Evolutionary conservation across 331 rosid species (phyloP).

Genomic region (Quercus tomentella): DNA sequence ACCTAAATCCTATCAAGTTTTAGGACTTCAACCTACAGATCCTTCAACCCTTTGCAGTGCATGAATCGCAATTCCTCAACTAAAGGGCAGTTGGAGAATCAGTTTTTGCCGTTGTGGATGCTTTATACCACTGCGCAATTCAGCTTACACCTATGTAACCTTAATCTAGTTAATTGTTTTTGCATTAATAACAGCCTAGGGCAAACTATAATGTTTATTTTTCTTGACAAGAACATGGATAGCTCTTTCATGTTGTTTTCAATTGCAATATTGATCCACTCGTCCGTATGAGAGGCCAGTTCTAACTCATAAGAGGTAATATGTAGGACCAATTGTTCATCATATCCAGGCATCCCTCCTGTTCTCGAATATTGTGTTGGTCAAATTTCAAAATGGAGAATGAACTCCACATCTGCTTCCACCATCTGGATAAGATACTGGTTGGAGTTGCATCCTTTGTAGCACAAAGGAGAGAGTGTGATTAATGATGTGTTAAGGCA

Average conservation of each 20-base stretch:
- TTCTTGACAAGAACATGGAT: slow-evolving; percentile 18
- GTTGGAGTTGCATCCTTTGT: slow-evolving; percentile 40
- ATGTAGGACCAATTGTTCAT: slow-evolving; percentile 24
- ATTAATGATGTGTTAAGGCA: slow-evolving; percentile 33
- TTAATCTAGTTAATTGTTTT: slow-evolving; percentile 29
- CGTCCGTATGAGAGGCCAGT: too few species aligned
- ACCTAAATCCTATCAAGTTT: slow-evolving; percentile 34
- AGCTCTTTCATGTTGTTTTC: slow-evolving; percentile 42
- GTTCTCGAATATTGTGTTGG: slow-evolving; percentile 20
- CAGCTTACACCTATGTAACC: slow-evolving; percentile 34
- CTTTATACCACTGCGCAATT: neutral
- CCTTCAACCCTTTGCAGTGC: slow-evolving; percentile 34
- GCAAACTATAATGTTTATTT: slow-evolving; percentile 8
- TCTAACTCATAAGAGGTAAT: slow-evolving; percentile 18
- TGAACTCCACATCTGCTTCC: slow-evolving; percentile 54
- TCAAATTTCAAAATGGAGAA: slow-evolving; percentile 37
- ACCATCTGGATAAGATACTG: slow-evolving; percentile 43
- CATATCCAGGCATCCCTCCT: neutral
- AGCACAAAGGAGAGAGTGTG: slow-evolving; percentile 29
- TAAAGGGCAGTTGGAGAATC: slow-evolving; percentile 24
- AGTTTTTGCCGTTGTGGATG: slow-evolving; percentile 41
- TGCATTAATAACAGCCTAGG: slow-evolving; percentile 17
- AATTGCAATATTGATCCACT: too few species aligned
- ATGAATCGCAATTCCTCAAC: slow-evolving; percentile 42
- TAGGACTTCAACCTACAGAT: slow-evolving; percentile 24